Evolutionary conservation across 2,329 filamentous ascomycete species (phyloP), one percentile per base, ranked within the genome.

Genomic region (Claviceps capensis): DNA sequence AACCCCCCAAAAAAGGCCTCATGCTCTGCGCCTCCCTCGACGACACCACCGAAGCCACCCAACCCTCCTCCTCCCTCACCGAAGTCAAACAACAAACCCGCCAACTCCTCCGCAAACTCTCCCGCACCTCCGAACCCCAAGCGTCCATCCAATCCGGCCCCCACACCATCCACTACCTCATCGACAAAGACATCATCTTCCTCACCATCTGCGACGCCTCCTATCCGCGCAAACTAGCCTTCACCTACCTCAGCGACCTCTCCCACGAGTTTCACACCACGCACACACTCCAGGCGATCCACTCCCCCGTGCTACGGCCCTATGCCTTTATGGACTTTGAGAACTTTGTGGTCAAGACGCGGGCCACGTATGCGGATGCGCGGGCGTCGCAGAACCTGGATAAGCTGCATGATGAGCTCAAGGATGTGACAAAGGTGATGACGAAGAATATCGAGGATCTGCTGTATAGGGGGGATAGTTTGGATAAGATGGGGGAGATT

Each of bases 381-480:
- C 83, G 93, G 58, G 93, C 93, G 16, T 81, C 87, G 14, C 86
- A 90, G 70, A 97, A 97, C 70, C 79, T 98, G 53, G 88, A 94
- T 69, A 89, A 91, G 71, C 76, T 98, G 58, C 97, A 98, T 65
- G 88, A 96, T 65, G 94, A 98, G 76, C 79, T 98, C 58, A 85
- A 90, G 67, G 93, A 97, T 69, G 94, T 98, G 52, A 97, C 93
- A 1, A 90, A 96, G 72, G 90, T 98, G 64, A 98, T 98, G 94
- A 97, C 90, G 52, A 97, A 97, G 80, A 98, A 98, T 69, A 97
- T 98, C 60, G 93, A 98, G 75, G 93, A 98, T 68, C 72, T 98
- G 64, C 74, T 98, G 50, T 98, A 98, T 67, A 77, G 94, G 56
- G 93, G 93, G 30, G 93, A 98, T 67, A 93, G 84, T 62, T 71